These are phyloP conservation scores for Metroxylon sagu DNA, from an alignment of 176 grass and related monocot species.

Conservation along the genomic window DNA sequence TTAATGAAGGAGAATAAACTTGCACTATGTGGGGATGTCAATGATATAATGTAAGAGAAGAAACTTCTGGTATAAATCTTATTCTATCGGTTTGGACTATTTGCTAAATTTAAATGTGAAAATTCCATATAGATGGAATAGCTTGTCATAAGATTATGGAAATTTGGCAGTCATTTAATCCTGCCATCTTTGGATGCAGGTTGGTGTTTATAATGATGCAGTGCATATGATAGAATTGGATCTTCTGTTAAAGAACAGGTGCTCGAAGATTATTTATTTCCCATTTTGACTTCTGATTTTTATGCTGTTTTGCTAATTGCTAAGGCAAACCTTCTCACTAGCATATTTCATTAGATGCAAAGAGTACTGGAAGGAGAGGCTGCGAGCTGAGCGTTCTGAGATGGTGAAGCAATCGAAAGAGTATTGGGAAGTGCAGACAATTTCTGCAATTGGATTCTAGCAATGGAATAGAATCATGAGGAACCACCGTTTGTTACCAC, in stretches of 20 bases:
- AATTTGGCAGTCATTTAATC: neutral
- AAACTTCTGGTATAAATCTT: no score
- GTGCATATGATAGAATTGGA: constrained; percentile 64
- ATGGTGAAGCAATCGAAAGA: constrained; percentile 75
- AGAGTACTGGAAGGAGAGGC: constrained; percentile 46
- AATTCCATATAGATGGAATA: no score
- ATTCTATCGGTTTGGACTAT: no score
- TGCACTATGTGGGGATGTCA: no score
- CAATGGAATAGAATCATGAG: no score
- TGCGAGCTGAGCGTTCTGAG: constrained; percentile 31
- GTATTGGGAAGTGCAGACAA: constrained; percentile 63
- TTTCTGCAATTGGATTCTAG: constrained; percentile 42
- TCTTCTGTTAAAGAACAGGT: constrained; percentile 51
- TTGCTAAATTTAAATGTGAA: no score
- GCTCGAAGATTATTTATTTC: neutral
- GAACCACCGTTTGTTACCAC: no score
- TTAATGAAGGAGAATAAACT: no score
- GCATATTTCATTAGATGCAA: constrained; percentile 24
- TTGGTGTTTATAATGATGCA: constrained; percentile 35
- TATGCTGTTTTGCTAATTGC: neutral
- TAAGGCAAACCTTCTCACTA: no score
- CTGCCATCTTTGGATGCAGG: constrained; percentile 12
- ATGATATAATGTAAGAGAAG: no score
- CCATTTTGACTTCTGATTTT: neutral
- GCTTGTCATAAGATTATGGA: no score